A percentile compares a stretch with the other conserved stretches of the same genome.
phyloP scores from a whole-genome alignment of 2,329 filamentous ascomycete species.

The Trichoderma sp. region DNA sequence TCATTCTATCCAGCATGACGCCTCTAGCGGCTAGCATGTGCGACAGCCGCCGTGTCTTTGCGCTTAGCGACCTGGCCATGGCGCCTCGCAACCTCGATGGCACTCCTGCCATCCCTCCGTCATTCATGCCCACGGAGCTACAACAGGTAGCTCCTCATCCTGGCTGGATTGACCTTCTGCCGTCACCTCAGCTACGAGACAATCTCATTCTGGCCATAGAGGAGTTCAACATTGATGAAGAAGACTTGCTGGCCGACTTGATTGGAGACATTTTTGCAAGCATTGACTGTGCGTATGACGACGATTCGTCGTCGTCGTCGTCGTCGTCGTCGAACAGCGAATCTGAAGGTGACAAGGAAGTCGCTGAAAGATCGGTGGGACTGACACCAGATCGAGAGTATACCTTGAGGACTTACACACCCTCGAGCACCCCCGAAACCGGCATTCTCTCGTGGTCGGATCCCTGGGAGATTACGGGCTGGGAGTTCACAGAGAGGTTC shows the following conservation, averaged over 20 bases:
- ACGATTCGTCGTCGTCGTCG: neutral
- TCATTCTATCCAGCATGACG: conserved; percentile 30
- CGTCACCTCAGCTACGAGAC: conserved; percentile 31
- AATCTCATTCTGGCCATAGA: conserved; percentile 31
- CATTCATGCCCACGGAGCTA: conserved; percentile 30
- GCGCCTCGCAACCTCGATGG: conserved; percentile 8
- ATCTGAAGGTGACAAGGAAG: neutral
- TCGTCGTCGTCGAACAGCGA: neutral
- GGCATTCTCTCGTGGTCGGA: conserved; percentile 32
- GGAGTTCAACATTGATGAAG: conserved; percentile 28
- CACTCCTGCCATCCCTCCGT: conserved; percentile 20
- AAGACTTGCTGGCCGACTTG: conserved; percentile 30
- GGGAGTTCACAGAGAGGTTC: conserved; percentile 26
- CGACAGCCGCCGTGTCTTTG: conserved; percentile 18
- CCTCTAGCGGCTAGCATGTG: conserved; percentile 26
- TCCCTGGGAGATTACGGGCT: conserved; percentile 30
- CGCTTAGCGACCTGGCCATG: neutral
- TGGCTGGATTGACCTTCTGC: conserved; percentile 32
- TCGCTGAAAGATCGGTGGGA: neutral
- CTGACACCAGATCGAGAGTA: neutral
- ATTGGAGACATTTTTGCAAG: conserved; percentile 27
- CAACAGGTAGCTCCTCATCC: conserved; percentile 30
- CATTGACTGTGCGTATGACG: neutral
- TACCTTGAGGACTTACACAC: neutral
- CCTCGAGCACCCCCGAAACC: conserved; percentile 9